Evolutionary conservation across 345 rosid genomes (phyloP).

Genomic region (Pistacia atlantica): DNA sequence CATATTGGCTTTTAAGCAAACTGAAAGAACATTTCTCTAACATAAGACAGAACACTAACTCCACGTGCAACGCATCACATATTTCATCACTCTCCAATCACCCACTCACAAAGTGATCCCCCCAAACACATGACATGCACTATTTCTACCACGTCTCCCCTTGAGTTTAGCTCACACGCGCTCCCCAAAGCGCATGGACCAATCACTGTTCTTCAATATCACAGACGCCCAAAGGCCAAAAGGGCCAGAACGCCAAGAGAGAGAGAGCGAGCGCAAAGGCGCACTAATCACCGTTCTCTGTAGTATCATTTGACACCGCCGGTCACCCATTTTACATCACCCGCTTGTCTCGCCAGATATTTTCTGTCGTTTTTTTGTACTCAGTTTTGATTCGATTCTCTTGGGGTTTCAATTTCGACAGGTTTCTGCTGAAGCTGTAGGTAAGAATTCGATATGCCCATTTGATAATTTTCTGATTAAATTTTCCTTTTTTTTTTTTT

Average conservation of each 20-base stretch:
- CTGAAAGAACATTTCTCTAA: conserved; percentile 17
- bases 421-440: conserved; percentile 31
- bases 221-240: conserved; percentile 9
- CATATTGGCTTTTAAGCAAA: conserved; percentile 26
- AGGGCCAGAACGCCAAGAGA: conserved; percentile 3
- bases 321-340: conserved; percentile 29
- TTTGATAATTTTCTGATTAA: conserved; percentile 6
- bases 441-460: conserved; percentile 34
- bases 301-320: conserved; percentile 30
- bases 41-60: neutral
- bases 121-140: neutral
- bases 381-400: conserved; percentile 26
- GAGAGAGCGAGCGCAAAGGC: conserved; percentile 20
- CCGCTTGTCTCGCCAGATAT: conserved; percentile 15
- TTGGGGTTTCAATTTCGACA: conserved; percentile 10
- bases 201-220: conserved; percentile 26
- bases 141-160: neutral
- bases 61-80: conserved; percentile 32
- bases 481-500: conserved; percentile 2
- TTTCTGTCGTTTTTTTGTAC: conserved; percentile 13
- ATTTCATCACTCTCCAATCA: conserved; percentile 20
- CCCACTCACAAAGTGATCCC: conserved; percentile 14
- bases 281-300: conserved; percentile 40
- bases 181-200: conserved; percentile 13
- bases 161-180: conserved; percentile 22